Base-by-base conservation (phyloP, 2,329 filamentous ascomycete genomes). In the Colletotrichum plurivorum region DNA sequence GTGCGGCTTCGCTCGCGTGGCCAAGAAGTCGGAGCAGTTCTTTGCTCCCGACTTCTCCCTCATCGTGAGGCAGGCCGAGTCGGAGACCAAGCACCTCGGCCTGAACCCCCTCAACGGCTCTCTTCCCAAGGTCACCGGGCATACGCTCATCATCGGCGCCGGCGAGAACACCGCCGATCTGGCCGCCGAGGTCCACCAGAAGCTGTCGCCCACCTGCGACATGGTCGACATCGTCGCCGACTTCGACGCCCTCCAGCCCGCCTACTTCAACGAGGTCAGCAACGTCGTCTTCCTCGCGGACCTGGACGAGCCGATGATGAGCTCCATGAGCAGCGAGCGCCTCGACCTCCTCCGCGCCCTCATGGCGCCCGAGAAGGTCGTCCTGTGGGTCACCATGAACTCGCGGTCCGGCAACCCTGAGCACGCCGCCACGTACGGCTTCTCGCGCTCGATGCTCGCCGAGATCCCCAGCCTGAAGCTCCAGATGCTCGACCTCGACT, bases 41-140 rank as follows among this genome's bases (percentile, higher is more conserved):
- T 77, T 74, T 36, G 67, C 73, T 3, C 71, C 75, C 0, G 81
- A 81, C 1, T 80, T 77, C 51, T 76, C 77, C 1, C 63, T 84
- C n/a, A 77, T 76, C 20, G 74, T 84, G 8, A 78, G 82, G 10
- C 82, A 83, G 58, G 73, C 78, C 16, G 72, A 74, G 16, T 75
- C 71, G 1, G 56, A 58, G 15, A 62, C 74, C 6, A 78, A 78
- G 63, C 52, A 65, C 8, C 22, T 69, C 6, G 41, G 25, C 41
- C 73, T 53, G 63, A 63, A 20, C 69, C 77, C 3, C 57, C 73
- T 8, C 55, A 59, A 10, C 22, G 58, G 49, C 45, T 16, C 15
- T n/a, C 48, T 46, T 1, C 18, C 58, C 5, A 39, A 25, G 12
- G 39, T 78, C 2, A 61, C 72, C 2, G 71, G 77, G 15, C 71